Evolutionary conservation across 2,329 filamentous ascomycete genomes (phyloP).

Genomic region (Rutstroemia sydowiana): DNA sequence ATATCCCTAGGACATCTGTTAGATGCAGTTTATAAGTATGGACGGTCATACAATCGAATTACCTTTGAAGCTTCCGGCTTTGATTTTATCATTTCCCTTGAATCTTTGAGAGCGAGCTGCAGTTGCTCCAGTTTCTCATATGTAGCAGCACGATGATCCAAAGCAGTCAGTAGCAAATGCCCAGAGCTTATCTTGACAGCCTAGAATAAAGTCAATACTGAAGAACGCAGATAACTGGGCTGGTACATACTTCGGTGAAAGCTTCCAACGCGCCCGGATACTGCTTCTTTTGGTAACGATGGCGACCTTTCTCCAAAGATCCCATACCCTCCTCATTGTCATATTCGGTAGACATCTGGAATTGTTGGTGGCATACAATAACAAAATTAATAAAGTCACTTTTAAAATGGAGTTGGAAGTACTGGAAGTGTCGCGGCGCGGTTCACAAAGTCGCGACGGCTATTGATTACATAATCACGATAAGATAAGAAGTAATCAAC

Average conservation of each 20-base stretch:
- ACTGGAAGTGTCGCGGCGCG: not conserved
- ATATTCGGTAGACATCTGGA: slow-evolving; percentile 1
- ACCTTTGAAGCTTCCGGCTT: slow-evolving; percentile 28
- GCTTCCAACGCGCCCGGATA: slow-evolving; percentile 23
- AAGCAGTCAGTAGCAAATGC: slow-evolving; percentile 24
- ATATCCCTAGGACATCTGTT: slow-evolving; percentile 24
- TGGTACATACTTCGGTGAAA: slow-evolving; percentile 22
- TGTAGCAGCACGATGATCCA: slow-evolving; percentile 30
- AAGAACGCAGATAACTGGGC: not conserved
- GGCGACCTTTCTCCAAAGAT: slow-evolving; percentile 24
- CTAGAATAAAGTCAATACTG: slow-evolving; percentile 14
- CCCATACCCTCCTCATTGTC: slow-evolving; percentile 21
- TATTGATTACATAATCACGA: not conserved
- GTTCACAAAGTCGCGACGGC: not conserved
- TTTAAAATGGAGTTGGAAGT: too few relatives aligned
- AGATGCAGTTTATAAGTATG: not conserved
- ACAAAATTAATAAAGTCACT: too few relatives aligned
- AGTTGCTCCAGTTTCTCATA: slow-evolving; percentile 28
- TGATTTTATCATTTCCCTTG: slow-evolving; percentile 28
- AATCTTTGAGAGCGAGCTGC: slow-evolving; percentile 26
- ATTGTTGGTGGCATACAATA: too few relatives aligned
- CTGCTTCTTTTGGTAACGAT: slow-evolving; percentile 25
- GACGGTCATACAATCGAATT: not conserved
- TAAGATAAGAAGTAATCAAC: not conserved
- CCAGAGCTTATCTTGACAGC: slow-evolving; percentile 21